A percentile compares a stretch with the other conserved stretches of the same genome.
Conservation (phyloP, 306 rosid genomes). For the Quercus dentata region DNA sequence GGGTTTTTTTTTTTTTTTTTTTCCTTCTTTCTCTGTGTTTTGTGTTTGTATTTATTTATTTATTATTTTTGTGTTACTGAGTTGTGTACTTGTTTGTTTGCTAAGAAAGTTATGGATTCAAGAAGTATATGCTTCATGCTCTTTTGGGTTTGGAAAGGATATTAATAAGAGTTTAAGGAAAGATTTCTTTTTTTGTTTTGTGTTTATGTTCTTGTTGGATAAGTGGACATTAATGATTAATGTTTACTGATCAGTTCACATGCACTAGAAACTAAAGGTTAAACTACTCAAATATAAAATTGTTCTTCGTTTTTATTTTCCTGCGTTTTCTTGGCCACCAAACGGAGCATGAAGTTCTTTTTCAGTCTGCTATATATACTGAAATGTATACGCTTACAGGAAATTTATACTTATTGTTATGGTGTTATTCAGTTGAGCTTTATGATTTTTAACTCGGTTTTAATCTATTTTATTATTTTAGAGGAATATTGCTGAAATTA, state of each 20-base stretch:
- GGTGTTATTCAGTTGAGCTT: background rate
- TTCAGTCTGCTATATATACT: background rate
- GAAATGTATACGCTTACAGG: background rate
- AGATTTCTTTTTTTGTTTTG: background rate
- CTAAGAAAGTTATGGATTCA: background rate
- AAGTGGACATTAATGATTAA: background rate
- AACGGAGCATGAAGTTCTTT: background rate
- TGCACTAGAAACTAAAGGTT: background rate
- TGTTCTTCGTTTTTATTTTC: background rate
- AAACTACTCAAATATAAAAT: background rate
- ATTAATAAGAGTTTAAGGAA: background rate
- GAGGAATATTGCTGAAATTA: background rate
- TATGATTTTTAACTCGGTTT: background rate
- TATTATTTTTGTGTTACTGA: background rate
- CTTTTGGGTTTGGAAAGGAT: slow-evolving; percentile 2
- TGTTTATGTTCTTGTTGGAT: background rate
- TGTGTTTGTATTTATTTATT: background rate
- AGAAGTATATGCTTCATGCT: slow-evolving; percentile 3
- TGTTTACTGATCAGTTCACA: background rate
- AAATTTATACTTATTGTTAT: background rate
- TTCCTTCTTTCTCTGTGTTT: background rate
- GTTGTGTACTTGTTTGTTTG: slow-evolving; percentile 15
- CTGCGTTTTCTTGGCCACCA: slow-evolving; percentile 11
- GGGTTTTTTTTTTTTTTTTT: background rate
- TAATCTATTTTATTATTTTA: background rate